Evolutionary conservation across 1,139 yeast genomes (phyloP), one percentile per base, ranked within the genome.

Genomic region (Kazachstania sp.): DNA sequence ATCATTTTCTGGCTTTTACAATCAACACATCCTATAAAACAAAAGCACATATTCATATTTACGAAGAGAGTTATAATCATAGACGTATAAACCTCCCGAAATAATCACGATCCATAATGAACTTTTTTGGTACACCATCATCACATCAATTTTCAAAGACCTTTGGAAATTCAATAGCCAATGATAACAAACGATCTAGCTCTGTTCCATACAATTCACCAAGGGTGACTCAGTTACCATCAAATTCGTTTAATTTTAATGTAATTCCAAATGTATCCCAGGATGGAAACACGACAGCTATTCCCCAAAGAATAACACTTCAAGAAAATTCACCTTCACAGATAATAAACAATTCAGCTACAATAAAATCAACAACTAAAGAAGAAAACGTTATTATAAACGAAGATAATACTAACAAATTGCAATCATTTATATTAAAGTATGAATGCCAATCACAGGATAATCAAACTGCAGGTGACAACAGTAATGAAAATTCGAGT

Each of bases 381-480:
- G 28, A 32, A 5, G 30, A 32, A 39, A 39, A 26, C 19, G 2
- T n/a, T 11, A 35, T 15, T 32, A 15, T 18, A 23, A 43, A 12
- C 11, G 20, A 37, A 13, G 31, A 5, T 23, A 36, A 35, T 49
- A 47, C 56, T 51, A 53, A 53, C 54, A 43, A 49, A 28, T 45
- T 53, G 38, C 53, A 53, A 45, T 48, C 26, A 41, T 51, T 44
- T 16, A 19, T 44, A 8, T 46, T 45, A 40, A 51, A 56, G 49
- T 60, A 57, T 55, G 56, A 56, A 44, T 55, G 53, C 43, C 51
- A 51, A 46, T 50, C 55, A 39, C 49, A 44, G 16, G 26, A 29
- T 8, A 23, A 20, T 16, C 36, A 31, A 20, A 18, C 13, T 13
- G 29, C n/a, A 15, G 20, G 12, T 40, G 12, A n/a, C 9, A 34